Conservation (phyloP, 2,329 filamentous ascomycete species). For the Thielaviopsis ethacetica region DNA sequence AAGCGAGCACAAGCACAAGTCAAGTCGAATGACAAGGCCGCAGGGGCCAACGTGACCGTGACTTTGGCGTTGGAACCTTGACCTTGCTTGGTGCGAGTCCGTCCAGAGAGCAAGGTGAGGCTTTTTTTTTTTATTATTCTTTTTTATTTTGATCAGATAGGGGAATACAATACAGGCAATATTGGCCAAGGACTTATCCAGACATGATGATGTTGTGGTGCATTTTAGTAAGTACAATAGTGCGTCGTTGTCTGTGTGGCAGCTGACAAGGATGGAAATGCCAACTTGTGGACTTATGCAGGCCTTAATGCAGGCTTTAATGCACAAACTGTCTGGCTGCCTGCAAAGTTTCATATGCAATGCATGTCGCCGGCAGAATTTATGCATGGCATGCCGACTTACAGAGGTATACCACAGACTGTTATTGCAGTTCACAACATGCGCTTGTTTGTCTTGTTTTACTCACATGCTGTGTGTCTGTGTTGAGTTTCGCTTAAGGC, state of each 20-base stretch:
- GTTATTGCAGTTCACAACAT: too few relatives aligned
- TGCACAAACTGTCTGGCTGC: too few relatives aligned
- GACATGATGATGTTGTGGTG: background rate
- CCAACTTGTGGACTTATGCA: background rate
- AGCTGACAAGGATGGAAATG: background rate
- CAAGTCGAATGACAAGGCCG: background rate
- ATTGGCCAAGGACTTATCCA: background rate
- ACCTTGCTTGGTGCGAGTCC: too few relatives aligned
- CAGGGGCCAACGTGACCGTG: background rate
- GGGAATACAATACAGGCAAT: background rate
- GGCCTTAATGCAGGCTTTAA: background rate
- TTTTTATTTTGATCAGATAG: background rate
- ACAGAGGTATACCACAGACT: too few relatives aligned
- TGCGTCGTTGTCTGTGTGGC: too few relatives aligned
- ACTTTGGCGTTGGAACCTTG: too few relatives aligned
- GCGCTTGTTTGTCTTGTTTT: background rate
- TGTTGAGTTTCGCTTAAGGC: background rate
- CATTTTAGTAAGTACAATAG: background rate
- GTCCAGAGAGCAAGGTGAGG: too few relatives aligned
- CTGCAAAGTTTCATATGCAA: background rate
- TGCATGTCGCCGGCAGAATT: background rate
- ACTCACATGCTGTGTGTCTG: background rate
- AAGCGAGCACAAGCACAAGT: background rate
- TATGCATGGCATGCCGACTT: background rate
- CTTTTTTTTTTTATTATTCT: too few relatives aligned